Percentiles rank a stretch among this genome's conserved stretches.
These are phyloP conservation scores for Zangia roseola DNA, from an alignment of 768 basidiomycete genomes.

Conservation along the genomic window DNA sequence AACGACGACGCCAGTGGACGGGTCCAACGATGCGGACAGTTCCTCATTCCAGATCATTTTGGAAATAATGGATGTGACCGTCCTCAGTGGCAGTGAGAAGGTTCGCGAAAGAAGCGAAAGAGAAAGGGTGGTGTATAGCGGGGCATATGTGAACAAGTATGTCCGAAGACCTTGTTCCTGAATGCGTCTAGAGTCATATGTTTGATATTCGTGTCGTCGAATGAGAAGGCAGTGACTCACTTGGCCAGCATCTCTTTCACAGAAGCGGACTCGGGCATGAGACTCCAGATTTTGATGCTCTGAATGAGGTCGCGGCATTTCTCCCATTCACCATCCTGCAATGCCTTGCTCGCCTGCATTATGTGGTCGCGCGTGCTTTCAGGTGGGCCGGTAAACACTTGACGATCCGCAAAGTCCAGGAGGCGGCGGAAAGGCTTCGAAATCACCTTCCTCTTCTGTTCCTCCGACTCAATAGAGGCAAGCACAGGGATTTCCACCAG, in stretches of 20 bases:
- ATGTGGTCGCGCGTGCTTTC: conserved; percentile 98
- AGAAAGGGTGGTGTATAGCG: conserved; percentile 90
- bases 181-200: conserved; percentile 66
- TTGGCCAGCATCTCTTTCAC: conserved; percentile 96
- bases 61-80: conserved; percentile 82
- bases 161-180: conserved; percentile 97
- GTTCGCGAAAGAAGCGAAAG: conserved; percentile 83
- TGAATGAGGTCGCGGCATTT: conserved; percentile 90
- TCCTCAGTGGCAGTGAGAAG: conserved; percentile 77
- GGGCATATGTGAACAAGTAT: conserved; percentile 94
- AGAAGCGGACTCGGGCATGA: conserved; percentile 84
- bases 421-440: conserved; percentile 96
- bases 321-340: conserved; percentile 97
- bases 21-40: conserved; percentile 89
- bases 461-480: conserved; percentile 92
- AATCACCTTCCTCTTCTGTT: conserved; percentile 87
- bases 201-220: conserved; percentile 1
- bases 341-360: conserved; percentile 97
- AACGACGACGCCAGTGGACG: conserved; percentile 83
- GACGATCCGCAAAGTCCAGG: conserved; percentile 94
- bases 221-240: conserved; percentile 44
- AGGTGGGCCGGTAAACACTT: conserved; percentile 97
- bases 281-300: conserved; percentile 95
- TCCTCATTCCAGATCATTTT: conserved; percentile 99
- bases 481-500: conserved; percentile 94